These are phyloP conservation scores for Penicillium salamii DNA, from an alignment of 495 filamentous ascomycete species.

Conservation along the genomic window DNA sequence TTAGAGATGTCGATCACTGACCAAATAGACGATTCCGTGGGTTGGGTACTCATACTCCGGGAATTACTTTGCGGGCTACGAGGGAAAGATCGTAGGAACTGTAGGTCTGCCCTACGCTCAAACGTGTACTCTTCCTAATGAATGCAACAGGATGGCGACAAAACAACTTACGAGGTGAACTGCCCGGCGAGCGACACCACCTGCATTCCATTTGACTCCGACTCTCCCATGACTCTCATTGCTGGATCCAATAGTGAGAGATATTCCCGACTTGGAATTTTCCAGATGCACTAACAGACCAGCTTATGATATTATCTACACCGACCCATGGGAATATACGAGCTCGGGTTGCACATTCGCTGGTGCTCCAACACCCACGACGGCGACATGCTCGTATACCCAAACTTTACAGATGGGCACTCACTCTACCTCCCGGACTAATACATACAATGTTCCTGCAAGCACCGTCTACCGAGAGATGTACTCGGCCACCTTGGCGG, in stretches of 20 bases:
- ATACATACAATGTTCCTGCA: not conserved
- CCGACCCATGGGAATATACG: not conserved
- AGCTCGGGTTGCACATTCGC: not conserved
- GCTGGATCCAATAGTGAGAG: not conserved
- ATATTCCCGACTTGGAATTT: not conserved
- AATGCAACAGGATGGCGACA: not conserved
- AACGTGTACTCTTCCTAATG: not conserved
- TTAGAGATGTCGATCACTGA: not conserved
- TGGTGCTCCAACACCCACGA: not conserved
- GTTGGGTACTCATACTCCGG: not conserved
- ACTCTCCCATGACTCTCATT: not conserved
- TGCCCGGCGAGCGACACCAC: not conserved
- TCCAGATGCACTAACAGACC: not conserved
- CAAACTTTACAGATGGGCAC: not conserved
- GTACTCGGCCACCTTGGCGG: not conserved
- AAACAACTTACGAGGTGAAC: not conserved
- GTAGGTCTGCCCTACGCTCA: not conserved
- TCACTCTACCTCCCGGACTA: not conserved
- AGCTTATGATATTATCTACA: not conserved
- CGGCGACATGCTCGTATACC: not conserved
- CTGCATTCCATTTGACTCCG: not conserved
- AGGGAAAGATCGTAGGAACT: not conserved
- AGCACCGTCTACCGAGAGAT: not conserved
- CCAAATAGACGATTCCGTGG: not conserved
- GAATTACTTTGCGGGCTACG: not conserved